These are phyloP conservation scores for Gomphus bonarii DNA, from an alignment of 1,284 basidiomycete species.

Conservation along the genomic window DNA sequence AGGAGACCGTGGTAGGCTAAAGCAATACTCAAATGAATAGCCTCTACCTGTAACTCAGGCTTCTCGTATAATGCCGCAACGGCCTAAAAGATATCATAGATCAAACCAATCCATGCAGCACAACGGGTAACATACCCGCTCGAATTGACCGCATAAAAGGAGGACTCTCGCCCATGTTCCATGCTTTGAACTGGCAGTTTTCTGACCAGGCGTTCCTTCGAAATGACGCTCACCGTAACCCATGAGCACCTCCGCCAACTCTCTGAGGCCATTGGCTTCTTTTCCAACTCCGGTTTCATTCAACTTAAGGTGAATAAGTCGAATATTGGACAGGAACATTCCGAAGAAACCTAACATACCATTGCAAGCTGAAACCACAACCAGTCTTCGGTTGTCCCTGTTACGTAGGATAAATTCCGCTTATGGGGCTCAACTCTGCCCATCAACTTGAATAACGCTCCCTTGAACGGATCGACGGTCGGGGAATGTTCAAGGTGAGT, in stretches of 20 bases:
- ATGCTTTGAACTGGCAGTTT: conserved; percentile 32
- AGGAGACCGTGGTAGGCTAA: conserved; percentile 91
- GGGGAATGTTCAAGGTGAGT: conserved; percentile 86
- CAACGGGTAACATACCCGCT: conserved; percentile 49
- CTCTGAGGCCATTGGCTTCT: conserved; percentile 70
- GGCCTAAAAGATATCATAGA: conserved; percentile 39
- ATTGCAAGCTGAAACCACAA: conserved; percentile 94
- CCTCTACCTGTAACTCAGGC: conserved; percentile 83
- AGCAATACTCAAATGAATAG: conserved; percentile 88
- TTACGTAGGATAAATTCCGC: conserved; percentile 77
- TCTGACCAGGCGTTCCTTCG: conserved; percentile 56
- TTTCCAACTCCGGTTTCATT: conserved; percentile 47
- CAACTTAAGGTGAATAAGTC: neutral
- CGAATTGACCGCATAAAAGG: conserved; percentile 90
- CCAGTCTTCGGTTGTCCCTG: conserved; percentile 94
- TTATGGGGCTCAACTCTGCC: conserved; percentile 83
- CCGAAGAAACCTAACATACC: conserved; percentile 26
- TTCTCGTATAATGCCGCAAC: conserved; percentile 87
- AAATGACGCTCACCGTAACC: conserved; percentile 91
- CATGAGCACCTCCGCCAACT: conserved; percentile 71
- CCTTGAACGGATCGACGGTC: conserved; percentile 88
- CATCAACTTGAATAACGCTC: conserved; percentile 92
- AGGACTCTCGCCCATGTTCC: conserved; percentile 88
- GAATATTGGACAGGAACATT: neutral
- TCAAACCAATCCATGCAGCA: neutral